phyloP scores from a whole-genome alignment of 352 stramenopile genomes.

The Saprolegnia diclina region DNA sequence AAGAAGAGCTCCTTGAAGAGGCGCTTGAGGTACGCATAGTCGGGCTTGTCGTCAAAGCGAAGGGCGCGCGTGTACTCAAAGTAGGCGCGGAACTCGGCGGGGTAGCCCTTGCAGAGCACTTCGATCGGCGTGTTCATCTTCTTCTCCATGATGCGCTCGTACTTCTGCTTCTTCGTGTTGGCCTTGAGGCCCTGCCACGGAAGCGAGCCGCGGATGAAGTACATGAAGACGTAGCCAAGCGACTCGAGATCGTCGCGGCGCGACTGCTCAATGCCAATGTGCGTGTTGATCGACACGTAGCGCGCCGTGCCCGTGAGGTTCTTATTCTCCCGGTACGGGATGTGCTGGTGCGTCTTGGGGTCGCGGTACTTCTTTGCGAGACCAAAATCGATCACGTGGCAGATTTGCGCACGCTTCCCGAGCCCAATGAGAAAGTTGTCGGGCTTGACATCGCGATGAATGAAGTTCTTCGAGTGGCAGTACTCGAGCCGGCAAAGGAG shows the following conservation, averaged over 20 bases:
- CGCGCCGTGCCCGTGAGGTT: constrained; percentile 90
- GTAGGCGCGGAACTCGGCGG: constrained; percentile 45
- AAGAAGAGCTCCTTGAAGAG: constrained; percentile 56
- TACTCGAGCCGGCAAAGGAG: constrained; percentile 90
- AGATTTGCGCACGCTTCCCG: constrained; percentile 82
- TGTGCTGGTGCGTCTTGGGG: constrained; percentile 90
- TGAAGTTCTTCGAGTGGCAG: constrained; percentile 93
- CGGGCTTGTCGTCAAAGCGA: constrained; percentile 93
- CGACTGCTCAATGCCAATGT: constrained; percentile 89
- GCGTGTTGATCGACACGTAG: constrained; percentile 93
- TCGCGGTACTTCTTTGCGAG: constrained; percentile 93
- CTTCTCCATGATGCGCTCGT: constrained; percentile 93
- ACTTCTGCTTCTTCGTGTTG: constrained; percentile 96
- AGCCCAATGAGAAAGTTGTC: constrained; percentile 95
- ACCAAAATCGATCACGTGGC: constrained; percentile 96
- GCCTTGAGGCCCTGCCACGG: constrained; percentile 94
- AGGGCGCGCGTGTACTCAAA: constrained; percentile 86
- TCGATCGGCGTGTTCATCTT: constrained; percentile 77
- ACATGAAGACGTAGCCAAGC: constrained; percentile 85
- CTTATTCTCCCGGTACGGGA: constrained; percentile 93
- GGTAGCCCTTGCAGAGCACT: constrained; percentile 40
- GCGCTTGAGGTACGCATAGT: constrained; percentile 89
- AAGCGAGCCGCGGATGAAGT: constrained; percentile 88
- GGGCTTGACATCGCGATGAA: constrained; percentile 94
- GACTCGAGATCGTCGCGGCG: constrained; percentile 92